Evolutionary conservation across 148 eudicot species (phyloP).

Genomic region (Selenicereus undatus): DNA sequence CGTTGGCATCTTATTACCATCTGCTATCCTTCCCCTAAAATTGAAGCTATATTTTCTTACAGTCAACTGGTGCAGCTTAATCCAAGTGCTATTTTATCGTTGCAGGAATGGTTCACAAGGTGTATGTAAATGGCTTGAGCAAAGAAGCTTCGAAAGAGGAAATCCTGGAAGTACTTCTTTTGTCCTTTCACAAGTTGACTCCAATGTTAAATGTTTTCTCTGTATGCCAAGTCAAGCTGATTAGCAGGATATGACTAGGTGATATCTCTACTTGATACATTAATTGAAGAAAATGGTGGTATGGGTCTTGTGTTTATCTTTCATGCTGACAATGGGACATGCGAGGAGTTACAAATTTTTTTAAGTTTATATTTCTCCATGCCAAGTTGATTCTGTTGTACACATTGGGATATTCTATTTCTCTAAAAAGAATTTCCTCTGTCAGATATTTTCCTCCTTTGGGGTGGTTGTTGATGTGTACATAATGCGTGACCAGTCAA

Average conservation of each 20-base stretch:
- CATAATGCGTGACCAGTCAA: slow-evolving; percentile 59
- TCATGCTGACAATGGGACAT: background rate
- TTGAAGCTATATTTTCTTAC: background rate
- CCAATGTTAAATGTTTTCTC: background rate
- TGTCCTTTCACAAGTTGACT: slow-evolving; percentile 13
- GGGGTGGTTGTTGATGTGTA: slow-evolving; percentile 68
- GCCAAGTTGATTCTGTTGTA: background rate
- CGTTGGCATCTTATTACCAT: background rate
- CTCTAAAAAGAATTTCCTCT: slow-evolving; percentile 4
- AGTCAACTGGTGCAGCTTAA: background rate
- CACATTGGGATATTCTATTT: slow-evolving; percentile 1
- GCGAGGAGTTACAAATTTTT: background rate
- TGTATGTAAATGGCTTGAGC: slow-evolving; percentile 79
- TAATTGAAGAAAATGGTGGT: background rate
- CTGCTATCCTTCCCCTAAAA: background rate
- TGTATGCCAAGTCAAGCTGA: background rate
- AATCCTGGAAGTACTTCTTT: slow-evolving; percentile 54
- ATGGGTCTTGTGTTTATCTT: background rate
- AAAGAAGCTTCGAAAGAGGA: slow-evolving; percentile 66
- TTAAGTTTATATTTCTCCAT: background rate
- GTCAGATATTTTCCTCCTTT: slow-evolving; percentile 75
- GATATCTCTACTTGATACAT: background rate
- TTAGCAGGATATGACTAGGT: background rate
- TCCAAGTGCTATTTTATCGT: background rate
- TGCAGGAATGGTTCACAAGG: slow-evolving; percentile 35